Percentiles rank a stretch among this genome's conserved stretches.
Conservation (phyloP, 2,329 filamentous ascomycete species). For the Penicillium sp. region DNA sequence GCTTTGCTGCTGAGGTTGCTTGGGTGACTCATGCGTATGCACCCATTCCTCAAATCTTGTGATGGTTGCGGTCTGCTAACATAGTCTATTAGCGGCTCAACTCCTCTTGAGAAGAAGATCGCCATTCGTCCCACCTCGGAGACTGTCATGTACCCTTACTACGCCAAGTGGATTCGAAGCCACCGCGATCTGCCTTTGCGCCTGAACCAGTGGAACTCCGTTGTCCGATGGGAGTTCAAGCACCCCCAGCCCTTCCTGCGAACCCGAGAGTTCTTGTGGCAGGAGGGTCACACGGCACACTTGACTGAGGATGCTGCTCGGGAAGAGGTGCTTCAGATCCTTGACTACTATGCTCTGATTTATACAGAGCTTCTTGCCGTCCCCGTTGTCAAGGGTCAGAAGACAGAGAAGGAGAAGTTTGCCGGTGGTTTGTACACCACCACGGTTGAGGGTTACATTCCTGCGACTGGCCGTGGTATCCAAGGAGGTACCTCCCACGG, state of each 20-base stretch:
- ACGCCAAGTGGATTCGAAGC: slow-evolving; percentile 76
- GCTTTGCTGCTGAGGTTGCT: slow-evolving; percentile 72
- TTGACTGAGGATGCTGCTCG: slow-evolving; percentile 74
- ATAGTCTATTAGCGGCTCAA: slow-evolving; percentile 63
- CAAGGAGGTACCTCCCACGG: slow-evolving; percentile 94
- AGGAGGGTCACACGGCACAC: slow-evolving; percentile 92
- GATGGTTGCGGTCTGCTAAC: slow-evolving; percentile 4
- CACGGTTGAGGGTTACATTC: slow-evolving; percentile 94
- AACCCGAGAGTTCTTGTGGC: slow-evolving; percentile 94
- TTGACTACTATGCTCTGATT: slow-evolving; percentile 85
- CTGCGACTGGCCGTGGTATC: slow-evolving; percentile 89
- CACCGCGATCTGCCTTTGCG: slow-evolving; percentile 91
- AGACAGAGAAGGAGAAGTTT: slow-evolving; percentile 98
- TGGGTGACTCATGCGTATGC: slow-evolving; percentile 48
- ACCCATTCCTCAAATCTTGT: neutral
- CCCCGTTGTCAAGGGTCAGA: slow-evolving; percentile 84
- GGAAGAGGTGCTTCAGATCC: slow-evolving; percentile 83
- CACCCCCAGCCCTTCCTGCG: slow-evolving; percentile 78
- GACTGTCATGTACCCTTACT: slow-evolving; percentile 68
- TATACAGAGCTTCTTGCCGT: slow-evolving; percentile 93
- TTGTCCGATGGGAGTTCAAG: slow-evolving; percentile 95
- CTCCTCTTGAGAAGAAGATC: slow-evolving; percentile 76
- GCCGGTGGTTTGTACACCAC: slow-evolving; percentile 95
- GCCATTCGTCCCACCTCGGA: slow-evolving; percentile 65
- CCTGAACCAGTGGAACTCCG: slow-evolving; percentile 97